Percentiles rank a stretch among this genome's conserved stretches.
These are phyloP conservation scores for Omphalea diandra DNA, from an alignment of 441 rosid species.

Conservation along the genomic window DNA sequence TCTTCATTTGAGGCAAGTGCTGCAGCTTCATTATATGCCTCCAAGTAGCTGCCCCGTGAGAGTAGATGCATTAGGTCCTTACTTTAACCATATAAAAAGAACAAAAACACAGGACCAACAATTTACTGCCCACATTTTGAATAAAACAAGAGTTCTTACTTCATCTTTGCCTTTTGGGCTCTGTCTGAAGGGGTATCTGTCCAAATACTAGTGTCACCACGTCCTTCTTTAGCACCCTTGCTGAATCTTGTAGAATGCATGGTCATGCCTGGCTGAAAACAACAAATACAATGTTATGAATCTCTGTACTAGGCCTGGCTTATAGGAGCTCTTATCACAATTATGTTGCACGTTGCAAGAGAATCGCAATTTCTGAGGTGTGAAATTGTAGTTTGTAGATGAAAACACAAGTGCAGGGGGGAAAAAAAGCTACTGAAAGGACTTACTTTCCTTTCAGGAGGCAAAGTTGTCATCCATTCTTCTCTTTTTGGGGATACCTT, in stretches of 20 bases:
- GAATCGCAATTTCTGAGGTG: not conserved
- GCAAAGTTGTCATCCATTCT: constrained; percentile 98
- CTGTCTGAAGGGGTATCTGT: constrained; percentile 84
- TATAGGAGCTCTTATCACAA: not conserved
- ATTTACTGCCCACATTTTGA: not conserved
- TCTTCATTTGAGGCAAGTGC: constrained; percentile 79
- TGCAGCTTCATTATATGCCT: constrained; percentile 74
- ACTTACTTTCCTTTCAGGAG: constrained; percentile 90
- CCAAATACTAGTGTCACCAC: constrained; percentile 86
- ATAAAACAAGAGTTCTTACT: constrained; percentile 36
- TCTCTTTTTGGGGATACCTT: constrained; percentile 72
- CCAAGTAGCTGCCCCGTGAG: constrained; percentile 58
- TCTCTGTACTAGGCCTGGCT: not conserved
- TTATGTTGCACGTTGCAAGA: not conserved
- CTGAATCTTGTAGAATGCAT: constrained; percentile 74
- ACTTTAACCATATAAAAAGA: not conserved
- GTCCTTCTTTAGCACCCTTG: constrained; percentile 67
- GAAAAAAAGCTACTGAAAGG: constrained; percentile 5
- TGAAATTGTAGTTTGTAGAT: not conserved
- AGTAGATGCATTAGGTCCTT: constrained; percentile 7
- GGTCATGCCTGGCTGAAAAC: constrained; percentile 66
- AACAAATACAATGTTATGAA: constrained; percentile 16
- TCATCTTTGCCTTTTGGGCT: constrained; percentile 87
- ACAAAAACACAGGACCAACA: not conserved
- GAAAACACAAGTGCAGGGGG: not conserved